A percentile compares a stretch with the other conserved stretches of the same genome.
Evolutionary conservation across 2,329 filamentous ascomycete genomes (phyloP).

Genomic region (Pyrenophora seminiperda): DNA sequence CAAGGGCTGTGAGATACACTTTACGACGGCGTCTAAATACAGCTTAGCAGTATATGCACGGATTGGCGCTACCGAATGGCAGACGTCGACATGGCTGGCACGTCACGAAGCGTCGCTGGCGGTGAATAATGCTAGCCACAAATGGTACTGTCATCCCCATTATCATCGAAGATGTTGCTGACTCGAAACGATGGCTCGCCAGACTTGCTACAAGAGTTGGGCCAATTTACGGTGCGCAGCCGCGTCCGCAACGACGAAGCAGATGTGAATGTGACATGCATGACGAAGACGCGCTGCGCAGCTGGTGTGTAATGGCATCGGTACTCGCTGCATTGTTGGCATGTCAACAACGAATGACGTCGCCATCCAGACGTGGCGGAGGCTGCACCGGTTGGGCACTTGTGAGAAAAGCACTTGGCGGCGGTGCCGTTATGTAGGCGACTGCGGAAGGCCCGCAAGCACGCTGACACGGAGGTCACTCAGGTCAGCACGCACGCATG

Average conservation of each 20-base stretch:
- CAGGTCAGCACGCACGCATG: too few relatives aligned
- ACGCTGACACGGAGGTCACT: constrained; percentile 11
- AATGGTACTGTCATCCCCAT: constrained; percentile 20
- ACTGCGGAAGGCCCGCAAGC: constrained; percentile 18
- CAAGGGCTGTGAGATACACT: too few relatives aligned
- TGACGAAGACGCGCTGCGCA: not conserved
- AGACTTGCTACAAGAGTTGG: constrained; percentile 24
- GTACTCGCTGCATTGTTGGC: not conserved
- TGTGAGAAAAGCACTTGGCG: constrained; percentile 23
- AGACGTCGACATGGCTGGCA: constrained; percentile 1
- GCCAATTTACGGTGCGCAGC: not conserved
- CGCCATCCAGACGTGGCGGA: constrained; percentile 18
- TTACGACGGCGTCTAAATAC: too few relatives aligned
- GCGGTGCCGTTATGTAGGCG: constrained; percentile 8
- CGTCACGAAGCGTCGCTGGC: constrained; percentile 7
- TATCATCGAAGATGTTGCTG: constrained; percentile 7
- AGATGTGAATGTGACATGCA: constrained; percentile 3
- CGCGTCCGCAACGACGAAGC: constrained; percentile 3
- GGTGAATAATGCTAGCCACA: constrained; percentile 19
- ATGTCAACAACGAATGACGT: constrained; percentile 12
- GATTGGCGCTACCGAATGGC: not conserved
- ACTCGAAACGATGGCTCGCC: constrained; percentile 22
- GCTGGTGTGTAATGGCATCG: not conserved
- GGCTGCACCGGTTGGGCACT: constrained; percentile 17
- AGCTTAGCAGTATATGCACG: too few relatives aligned